A percentile compares a stretch with the other conserved stretches of the same genome.
Conservation (phyloP, 371 early-diverging fungal genomes). For the Mortierella sp. region DNA sequence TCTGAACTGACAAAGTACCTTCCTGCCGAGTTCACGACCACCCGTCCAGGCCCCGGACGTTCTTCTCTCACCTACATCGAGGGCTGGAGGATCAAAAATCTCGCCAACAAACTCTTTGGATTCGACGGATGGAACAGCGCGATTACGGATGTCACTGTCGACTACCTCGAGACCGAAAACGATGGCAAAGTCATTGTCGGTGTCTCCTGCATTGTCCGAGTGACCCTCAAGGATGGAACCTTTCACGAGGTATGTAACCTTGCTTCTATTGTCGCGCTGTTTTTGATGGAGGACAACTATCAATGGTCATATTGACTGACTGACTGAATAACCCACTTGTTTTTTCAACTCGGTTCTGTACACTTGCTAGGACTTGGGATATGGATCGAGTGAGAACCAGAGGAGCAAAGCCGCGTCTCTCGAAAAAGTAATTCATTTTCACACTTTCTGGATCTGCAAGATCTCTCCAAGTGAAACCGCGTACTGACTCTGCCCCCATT, state of each 20-base stretch:
- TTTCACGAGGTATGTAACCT: slow-evolving; percentile 83
- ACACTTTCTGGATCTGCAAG: background rate
- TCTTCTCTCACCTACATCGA: slow-evolving; percentile 86
- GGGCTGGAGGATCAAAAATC: slow-evolving; percentile 89
- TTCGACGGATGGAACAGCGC: slow-evolving; percentile 97
- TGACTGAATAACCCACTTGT: background rate
- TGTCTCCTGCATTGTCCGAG: slow-evolving; percentile 84
- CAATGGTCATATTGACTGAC: background rate
- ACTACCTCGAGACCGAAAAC: slow-evolving; percentile 75
- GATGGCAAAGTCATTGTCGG: slow-evolving; percentile 79
- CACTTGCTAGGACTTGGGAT: slow-evolving; percentile 83
- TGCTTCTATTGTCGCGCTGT: background rate
- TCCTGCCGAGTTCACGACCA: slow-evolving; percentile 76
- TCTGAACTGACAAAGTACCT: slow-evolving; percentile 63
- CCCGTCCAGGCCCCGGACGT: slow-evolving; percentile 67
- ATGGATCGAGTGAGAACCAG: slow-evolving; percentile 89
- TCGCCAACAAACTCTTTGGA: slow-evolving; percentile 98
- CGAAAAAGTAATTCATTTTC: slow-evolving; percentile 78
- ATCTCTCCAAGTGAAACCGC: too few species aligned
- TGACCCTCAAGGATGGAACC: slow-evolving; percentile 95
- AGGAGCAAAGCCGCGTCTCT: slow-evolving; percentile 86
- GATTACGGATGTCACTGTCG: slow-evolving; percentile 81
- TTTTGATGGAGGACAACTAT: background rate
- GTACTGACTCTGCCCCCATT: too few species aligned
- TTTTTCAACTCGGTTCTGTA: background rate